These are phyloP conservation scores for Malus hybrid DNA, from an alignment of 331 rosid species.

Conservation along the genomic window DNA sequence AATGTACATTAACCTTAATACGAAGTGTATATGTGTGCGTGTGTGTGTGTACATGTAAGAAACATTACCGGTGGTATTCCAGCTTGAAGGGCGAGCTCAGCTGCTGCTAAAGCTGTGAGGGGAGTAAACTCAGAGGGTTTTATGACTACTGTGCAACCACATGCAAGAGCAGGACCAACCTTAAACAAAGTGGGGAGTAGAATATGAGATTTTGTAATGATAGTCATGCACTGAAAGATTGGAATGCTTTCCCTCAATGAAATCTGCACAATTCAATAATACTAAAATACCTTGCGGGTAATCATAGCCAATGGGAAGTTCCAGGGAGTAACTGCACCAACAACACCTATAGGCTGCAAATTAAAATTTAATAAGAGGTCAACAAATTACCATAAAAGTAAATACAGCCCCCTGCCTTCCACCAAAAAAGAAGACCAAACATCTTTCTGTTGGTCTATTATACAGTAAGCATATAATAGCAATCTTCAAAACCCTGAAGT, in stretches of 20 bases:
- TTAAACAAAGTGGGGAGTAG: conserved; percentile 21
- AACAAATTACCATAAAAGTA: not conserved
- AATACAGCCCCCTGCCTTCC: not conserved
- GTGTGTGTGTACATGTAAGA: not conserved
- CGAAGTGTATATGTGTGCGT: not conserved
- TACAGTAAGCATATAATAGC: not conserved
- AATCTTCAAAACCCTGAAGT: not conserved
- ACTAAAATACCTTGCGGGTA: conserved; percentile 62
- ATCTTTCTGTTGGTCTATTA: not conserved
- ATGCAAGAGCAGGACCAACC: conserved; percentile 99
- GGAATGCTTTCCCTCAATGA: not conserved
- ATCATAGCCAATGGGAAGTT: conserved; percentile 98
- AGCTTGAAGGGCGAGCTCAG: conserved; percentile 90
- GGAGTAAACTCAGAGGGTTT: conserved; percentile 98
- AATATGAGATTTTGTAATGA: conserved; percentile 2
- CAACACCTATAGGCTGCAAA: conserved; percentile 97
- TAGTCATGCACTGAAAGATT: not conserved
- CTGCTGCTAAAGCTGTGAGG: conserved; percentile 96
- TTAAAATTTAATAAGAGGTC: not conserved
- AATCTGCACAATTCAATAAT: conserved; percentile 5
- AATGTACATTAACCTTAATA: not conserved
- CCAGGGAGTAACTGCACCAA: conserved; percentile 93
- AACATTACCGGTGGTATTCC: conserved; percentile 81
- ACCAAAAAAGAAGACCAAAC: not conserved
- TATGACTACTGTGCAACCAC: conserved; percentile 92